Evolutionary conservation across 495 filamentous ascomycete genomes (phyloP).

Genomic region (Trypethelium eluteriae): DNA sequence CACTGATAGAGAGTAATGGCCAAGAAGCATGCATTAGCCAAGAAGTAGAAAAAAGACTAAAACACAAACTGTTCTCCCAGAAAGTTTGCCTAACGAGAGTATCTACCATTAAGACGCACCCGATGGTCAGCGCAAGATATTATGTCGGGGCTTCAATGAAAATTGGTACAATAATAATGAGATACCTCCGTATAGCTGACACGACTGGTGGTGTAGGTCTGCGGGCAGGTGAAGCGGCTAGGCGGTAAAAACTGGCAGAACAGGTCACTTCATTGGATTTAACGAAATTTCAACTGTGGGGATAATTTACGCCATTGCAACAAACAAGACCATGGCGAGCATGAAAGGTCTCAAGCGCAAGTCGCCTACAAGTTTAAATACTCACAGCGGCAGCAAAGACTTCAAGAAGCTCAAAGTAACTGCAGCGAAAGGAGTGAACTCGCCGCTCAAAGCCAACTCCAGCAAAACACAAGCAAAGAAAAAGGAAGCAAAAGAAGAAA

Average conservation of each 20-base stretch:
- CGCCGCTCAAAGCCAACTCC: neutral
- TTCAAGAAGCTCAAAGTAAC: constrained; percentile 12
- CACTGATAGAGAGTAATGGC: too few relatives aligned
- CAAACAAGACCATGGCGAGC: neutral
- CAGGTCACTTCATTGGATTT: neutral
- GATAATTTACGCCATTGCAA: too few relatives aligned
- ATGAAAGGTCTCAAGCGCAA: constrained; percentile 19
- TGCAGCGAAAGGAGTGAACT: neutral
- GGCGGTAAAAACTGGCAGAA: neutral
- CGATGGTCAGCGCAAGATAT: too few relatives aligned
- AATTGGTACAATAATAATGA: neutral
- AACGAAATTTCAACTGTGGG: too few relatives aligned
- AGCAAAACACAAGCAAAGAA: neutral
- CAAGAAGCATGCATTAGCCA: too few relatives aligned
- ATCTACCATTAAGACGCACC: too few relatives aligned
- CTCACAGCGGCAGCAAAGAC: neutral
- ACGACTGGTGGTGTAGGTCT: neutral
- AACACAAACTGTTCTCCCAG: too few relatives aligned
- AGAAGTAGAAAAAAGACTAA: too few relatives aligned
- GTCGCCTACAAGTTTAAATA: neutral
- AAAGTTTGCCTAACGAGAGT: too few relatives aligned
- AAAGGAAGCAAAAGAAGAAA: constrained; percentile 12
- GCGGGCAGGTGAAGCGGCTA: too few relatives aligned
- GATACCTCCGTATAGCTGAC: neutral
- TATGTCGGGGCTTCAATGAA: neutral